phyloP scores from a whole-genome alignment of 768 basidiomycete genomes.

The Lactarius deliciosus region DNA sequence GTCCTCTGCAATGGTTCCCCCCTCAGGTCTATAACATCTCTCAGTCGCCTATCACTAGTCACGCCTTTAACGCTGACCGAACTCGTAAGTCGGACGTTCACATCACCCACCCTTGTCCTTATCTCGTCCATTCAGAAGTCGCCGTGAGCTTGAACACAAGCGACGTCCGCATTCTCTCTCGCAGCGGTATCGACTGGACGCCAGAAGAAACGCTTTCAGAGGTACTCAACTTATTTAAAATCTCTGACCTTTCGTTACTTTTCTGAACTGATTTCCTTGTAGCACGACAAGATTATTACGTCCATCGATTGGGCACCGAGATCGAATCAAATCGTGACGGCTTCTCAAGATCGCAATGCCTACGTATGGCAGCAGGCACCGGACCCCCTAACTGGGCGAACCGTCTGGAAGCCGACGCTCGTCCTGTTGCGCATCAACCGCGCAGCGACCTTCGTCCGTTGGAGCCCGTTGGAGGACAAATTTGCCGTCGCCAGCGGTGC shows the following conservation, averaged over 20 bases:
- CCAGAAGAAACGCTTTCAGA: conserved; percentile 78
- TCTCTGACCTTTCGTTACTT: background rate
- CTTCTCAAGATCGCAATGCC: conserved; percentile 98
- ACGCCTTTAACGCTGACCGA: conserved; percentile 89
- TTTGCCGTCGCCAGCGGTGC: conserved; percentile 98
- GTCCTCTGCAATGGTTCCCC: conserved; percentile 77
- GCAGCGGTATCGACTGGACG: conserved; percentile 66
- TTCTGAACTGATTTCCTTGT: conserved; percentile 12
- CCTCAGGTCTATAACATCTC: conserved; percentile 78
- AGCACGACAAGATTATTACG: conserved; percentile 98
- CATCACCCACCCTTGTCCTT: conserved; percentile 19
- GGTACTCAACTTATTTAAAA: conserved; percentile 45
- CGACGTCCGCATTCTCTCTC: conserved; percentile 79
- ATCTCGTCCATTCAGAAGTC: conserved; percentile 56
- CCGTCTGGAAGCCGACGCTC: conserved; percentile 93
- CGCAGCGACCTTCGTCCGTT: conserved; percentile 91
- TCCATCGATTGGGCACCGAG: conserved; percentile 98
- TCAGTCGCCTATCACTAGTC: conserved; percentile 83
- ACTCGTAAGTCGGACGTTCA: conserved; percentile 56
- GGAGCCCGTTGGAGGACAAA: conserved; percentile 98
- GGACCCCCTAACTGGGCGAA: conserved; percentile 67
- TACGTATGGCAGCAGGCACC: conserved; percentile 93
- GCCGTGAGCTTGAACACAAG: conserved; percentile 89
- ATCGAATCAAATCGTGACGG: conserved; percentile 96
- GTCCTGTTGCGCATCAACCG: conserved; percentile 93